Evolutionary conservation across 352 stramenopile species (phyloP).

Genomic region (Peronospora destructor): DNA sequence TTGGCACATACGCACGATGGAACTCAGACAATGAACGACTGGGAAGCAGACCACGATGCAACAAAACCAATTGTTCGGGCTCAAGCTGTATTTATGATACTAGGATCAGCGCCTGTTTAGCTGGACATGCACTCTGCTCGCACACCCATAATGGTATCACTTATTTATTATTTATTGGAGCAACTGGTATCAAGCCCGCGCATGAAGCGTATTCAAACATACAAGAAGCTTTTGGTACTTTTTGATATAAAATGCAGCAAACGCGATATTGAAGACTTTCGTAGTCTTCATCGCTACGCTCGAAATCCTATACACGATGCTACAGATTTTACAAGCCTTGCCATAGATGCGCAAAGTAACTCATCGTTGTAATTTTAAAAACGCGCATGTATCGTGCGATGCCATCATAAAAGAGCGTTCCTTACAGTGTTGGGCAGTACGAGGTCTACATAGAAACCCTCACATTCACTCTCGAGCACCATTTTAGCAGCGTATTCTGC

Average conservation of each 20-base stretch:
- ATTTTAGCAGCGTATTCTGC: conserved; percentile 25
- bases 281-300: not conserved
- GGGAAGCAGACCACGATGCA: conserved; percentile 1
- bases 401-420: conserved; percentile 8
- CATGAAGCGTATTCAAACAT: not conserved
- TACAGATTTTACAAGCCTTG: too few species aligned
- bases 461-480: conserved; percentile 14
- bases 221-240: not conserved
- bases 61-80: not conserved
- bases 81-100: not conserved
- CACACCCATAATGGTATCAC: conserved; percentile 17
- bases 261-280: not conserved
- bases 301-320: too few species aligned
- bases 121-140: conserved; percentile 8
- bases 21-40: not conserved
- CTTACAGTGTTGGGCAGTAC: conserved; percentile 23
- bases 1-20: not conserved
- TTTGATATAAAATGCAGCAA: not conserved
- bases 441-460: conserved; percentile 14
- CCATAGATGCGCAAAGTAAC: too few species aligned
- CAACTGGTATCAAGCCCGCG: too few species aligned
- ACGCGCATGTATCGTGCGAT: not conserved
- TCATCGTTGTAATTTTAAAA: not conserved
- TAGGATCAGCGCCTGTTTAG: not conserved
- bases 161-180: conserved; percentile 31